phyloP scores from a whole-genome alignment of 176 grass and related monocot species.

The Zizania latifolia region DNA sequence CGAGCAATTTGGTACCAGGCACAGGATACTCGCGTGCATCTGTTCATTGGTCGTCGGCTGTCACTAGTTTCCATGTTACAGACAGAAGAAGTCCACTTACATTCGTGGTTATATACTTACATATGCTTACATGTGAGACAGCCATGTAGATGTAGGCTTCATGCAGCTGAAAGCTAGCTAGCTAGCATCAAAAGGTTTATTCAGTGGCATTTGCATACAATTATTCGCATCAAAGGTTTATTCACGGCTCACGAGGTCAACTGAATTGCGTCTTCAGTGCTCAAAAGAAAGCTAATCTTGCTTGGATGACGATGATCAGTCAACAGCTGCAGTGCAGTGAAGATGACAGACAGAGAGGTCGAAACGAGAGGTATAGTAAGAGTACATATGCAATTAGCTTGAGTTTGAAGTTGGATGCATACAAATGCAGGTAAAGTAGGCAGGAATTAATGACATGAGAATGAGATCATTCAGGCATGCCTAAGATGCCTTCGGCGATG shows the following conservation, averaged over 20 bases:
- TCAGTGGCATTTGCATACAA: background rate
- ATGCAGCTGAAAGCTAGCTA: background rate
- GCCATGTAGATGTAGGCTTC: background rate
- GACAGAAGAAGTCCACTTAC: constrained; percentile 13
- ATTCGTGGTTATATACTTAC: constrained; percentile 9
- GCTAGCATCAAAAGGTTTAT: background rate
- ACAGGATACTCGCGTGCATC: constrained; percentile 3
- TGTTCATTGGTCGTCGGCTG: constrained; percentile 28
- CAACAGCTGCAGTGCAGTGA: background rate
- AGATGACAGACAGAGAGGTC: background rate
- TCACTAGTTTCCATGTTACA: constrained; percentile 6
- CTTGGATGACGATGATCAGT: background rate
- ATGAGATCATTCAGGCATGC: background rate
- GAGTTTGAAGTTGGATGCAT: background rate
- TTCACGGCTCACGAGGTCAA: constrained; percentile 7
- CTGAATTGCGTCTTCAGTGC: background rate
- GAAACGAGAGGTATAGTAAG: background rate
- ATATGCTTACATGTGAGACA: background rate
- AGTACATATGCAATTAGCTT: background rate
- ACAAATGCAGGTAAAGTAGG: no score
- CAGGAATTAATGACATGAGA: background rate
- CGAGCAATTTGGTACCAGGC: constrained; percentile 11
- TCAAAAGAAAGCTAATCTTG: background rate
- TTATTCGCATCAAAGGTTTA: no score
- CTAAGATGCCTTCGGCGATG: background rate